Conservation (phyloP, 352 stramenopile species). For the Peronospora belbahrii region DNA sequence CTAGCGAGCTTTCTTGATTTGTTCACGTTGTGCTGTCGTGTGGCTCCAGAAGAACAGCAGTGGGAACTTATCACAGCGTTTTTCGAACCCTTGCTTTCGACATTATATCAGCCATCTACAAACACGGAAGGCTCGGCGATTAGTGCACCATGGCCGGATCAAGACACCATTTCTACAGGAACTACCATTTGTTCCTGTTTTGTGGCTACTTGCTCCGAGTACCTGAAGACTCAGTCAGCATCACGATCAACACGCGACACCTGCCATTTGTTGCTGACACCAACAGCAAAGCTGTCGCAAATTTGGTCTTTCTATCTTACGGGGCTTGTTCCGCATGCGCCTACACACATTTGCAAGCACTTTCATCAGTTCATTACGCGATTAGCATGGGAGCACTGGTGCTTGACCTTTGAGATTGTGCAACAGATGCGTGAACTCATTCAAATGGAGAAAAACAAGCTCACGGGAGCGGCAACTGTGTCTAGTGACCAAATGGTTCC, state of each 20-base stretch:
- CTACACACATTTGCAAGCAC: conserved; percentile 70
- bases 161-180: conserved; percentile 65
- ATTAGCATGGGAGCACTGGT: conserved; percentile 79
- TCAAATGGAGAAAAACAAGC: conserved; percentile 51
- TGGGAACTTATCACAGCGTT: conserved; percentile 63
- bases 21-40: conserved; percentile 61
- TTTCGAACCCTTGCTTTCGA: conserved; percentile 75
- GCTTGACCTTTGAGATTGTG: conserved; percentile 69
- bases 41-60: conserved; percentile 46
- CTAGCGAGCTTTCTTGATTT: conserved; percentile 76
- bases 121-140: conserved; percentile 64
- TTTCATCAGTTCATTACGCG: conserved; percentile 78
- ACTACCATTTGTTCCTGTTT: conserved; percentile 76
- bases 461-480: conserved; percentile 17
- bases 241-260: conserved; percentile 1
- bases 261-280: conserved; percentile 14
- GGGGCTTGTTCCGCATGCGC: conserved; percentile 63
- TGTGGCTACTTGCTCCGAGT: conserved; percentile 65
- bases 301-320: conserved; percentile 79
- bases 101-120: conserved; percentile 66
- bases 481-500: conserved; percentile 17
- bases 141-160: conserved; percentile 57
- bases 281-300: conserved; percentile 51
- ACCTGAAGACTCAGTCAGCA: conserved; percentile 32
- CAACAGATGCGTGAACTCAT: conserved; percentile 79